Conservation (phyloP, 768 basidiomycete species). For the Grammothele lineata region DNA sequence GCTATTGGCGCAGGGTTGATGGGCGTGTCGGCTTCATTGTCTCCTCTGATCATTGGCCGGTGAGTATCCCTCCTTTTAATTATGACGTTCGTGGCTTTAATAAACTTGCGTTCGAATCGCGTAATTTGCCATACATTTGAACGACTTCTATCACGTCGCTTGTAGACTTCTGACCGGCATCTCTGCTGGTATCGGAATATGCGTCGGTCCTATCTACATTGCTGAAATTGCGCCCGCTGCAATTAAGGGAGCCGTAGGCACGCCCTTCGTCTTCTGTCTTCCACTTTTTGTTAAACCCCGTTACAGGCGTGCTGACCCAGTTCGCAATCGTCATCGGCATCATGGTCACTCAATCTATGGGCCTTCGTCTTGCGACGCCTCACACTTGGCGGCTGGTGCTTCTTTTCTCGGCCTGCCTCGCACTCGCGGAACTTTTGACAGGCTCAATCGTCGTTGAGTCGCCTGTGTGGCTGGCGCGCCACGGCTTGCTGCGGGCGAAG, state of each 20-base stretch:
- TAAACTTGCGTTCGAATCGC: too few relatives aligned
- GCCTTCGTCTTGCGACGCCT: slow-evolving; percentile 66
- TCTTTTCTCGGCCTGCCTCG: slow-evolving; percentile 53
- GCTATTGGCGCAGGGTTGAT: slow-evolving; percentile 62
- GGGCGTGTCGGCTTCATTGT: slow-evolving; percentile 53
- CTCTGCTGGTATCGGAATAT: slow-evolving; percentile 68
- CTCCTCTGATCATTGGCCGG: slow-evolving; percentile 63
- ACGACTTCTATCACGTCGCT: neutral
- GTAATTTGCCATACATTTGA: too few relatives aligned
- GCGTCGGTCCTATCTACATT: slow-evolving; percentile 82
- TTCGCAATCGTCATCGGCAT: slow-evolving; percentile 82
- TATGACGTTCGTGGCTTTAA: too few relatives aligned
- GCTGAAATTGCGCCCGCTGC: slow-evolving; percentile 77
- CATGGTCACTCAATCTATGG: slow-evolving; percentile 79
- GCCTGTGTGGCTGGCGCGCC: slow-evolving; percentile 58
- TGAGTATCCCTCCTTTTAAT: slow-evolving; percentile 26
- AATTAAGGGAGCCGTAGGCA: slow-evolving; percentile 73
- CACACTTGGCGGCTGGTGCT: slow-evolving; percentile 70
- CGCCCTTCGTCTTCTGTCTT: slow-evolving; percentile 15
- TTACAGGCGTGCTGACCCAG: slow-evolving; percentile 72
- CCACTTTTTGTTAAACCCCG: neutral
- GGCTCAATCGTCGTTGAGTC: slow-evolving; percentile 62
- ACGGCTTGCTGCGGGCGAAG: slow-evolving; percentile 46
- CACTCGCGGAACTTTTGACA: slow-evolving; percentile 51
- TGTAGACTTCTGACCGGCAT: slow-evolving; percentile 62